phyloP scores from a whole-genome alignment of 225 moss, liverwort and hornwort genomes.

The Physcomitrium patens region DNA sequence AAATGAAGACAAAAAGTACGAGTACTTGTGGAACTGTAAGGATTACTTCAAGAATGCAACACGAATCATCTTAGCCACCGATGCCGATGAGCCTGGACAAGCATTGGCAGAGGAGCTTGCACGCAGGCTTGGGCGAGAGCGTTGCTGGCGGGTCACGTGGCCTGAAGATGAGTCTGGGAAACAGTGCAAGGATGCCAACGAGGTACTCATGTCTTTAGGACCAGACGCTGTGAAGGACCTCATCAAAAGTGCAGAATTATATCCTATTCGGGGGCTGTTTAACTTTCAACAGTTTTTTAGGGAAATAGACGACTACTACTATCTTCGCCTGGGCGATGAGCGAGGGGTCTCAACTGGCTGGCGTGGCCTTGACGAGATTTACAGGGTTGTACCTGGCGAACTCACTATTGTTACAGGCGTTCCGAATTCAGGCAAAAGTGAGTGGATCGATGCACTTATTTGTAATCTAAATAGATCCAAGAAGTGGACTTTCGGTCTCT shows the following conservation, averaged over 20 bases:
- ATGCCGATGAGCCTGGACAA: conserved; percentile 93
- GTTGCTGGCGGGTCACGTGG: conserved; percentile 98
- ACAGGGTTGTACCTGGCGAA: conserved; percentile 97
- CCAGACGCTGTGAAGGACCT: conserved; percentile 70
- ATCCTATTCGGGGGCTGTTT: conserved; percentile 93
- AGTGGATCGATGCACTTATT: conserved; percentile 99
- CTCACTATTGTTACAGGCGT: conserved; percentile 95
- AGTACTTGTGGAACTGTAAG: conserved; percentile 89
- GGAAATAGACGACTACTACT: conserved; percentile 96
- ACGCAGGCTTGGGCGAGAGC: conserved; percentile 92
- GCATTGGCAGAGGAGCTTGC: conserved; percentile 98
- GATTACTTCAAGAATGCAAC: conserved; percentile 89
- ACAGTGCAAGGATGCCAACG: conserved; percentile 90
- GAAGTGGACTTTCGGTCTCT: conserved; percentile 92
- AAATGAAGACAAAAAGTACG: conserved; percentile 83
- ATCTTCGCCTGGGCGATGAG: conserved; percentile 90
- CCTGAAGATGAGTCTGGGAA: conserved; percentile 62
- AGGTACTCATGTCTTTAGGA: conserved; percentile 74
- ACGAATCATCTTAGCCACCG: conserved; percentile 93
- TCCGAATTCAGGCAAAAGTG: conserved; percentile 98
- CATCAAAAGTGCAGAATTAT: conserved; percentile 77
- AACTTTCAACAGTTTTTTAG: conserved; percentile 84
- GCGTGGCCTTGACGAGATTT: conserved; percentile 72
- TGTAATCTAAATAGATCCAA: conserved; percentile 82
- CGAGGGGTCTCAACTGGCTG: conserved; percentile 98